Conservation (phyloP, 1,139 yeast genomes). For the Ogataea hybrid region DNA sequence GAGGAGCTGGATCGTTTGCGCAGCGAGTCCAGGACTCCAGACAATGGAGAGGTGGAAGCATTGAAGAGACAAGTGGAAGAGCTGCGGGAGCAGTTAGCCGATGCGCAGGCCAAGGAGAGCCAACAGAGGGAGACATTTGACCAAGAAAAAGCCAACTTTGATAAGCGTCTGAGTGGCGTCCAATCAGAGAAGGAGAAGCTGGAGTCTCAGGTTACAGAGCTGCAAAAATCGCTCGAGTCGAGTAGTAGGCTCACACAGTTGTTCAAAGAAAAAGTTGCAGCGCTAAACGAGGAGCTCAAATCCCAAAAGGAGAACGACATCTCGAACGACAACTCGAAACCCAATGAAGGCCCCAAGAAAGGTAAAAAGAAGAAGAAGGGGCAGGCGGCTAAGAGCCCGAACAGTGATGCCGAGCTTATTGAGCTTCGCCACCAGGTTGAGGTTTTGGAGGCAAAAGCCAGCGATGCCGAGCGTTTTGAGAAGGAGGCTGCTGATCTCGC, state of each 20-base stretch:
- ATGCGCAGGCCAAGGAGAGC: conserved; percentile 1
- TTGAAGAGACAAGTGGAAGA: background rate
- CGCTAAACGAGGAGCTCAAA: conserved; percentile 21
- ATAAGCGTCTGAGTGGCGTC: background rate
- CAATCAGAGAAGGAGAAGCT: conserved; percentile 1
- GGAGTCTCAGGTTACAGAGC: conserved; percentile 10
- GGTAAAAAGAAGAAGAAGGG: conserved; percentile 22
- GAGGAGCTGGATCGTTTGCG: conserved; percentile 2
- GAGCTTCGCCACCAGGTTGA: conserved; percentile 29
- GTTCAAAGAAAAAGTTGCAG: conserved; percentile 26
- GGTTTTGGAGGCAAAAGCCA: conserved; percentile 16
- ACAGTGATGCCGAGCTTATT: conserved; percentile 20
- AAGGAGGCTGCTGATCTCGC: conserved; percentile 13
- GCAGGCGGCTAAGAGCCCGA: conserved; percentile 22
- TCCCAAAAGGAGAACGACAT: conserved; percentile 2
- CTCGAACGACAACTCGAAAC: conserved; percentile 1
- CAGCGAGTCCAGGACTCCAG: background rate
- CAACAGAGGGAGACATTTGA: background rate
- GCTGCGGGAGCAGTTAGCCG: background rate
- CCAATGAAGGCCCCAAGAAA: conserved; percentile 11
- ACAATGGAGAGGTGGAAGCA: conserved; percentile 1
- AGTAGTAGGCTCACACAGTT: conserved; percentile 22
- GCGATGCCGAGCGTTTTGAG: conserved; percentile 16
- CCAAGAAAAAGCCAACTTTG: background rate
- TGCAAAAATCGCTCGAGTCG: conserved; percentile 24